Evolutionary conservation across 208 protist species (phyloP).

Genomic region (Novymonas esmeraldas): DNA sequence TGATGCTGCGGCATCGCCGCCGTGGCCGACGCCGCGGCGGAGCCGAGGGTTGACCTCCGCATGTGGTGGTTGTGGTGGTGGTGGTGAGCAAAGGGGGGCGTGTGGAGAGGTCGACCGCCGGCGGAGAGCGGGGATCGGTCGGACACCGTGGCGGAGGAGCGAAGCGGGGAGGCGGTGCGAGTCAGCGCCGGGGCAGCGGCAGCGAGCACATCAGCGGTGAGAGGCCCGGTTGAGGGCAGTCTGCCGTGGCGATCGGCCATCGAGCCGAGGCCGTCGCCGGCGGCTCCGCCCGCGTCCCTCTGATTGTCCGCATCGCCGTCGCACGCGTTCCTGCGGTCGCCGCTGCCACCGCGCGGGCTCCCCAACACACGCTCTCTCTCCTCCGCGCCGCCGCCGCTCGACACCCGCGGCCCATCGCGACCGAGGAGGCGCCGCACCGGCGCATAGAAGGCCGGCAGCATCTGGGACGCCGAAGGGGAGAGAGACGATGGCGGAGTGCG

Average conservation of each 20-base stretch:
- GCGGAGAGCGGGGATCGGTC: conserved; percentile 11
- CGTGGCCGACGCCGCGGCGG: conserved; percentile 8
- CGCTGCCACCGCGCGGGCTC: background rate
- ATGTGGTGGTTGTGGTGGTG: conserved; percentile 19
- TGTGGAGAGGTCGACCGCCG: conserved; percentile 19
- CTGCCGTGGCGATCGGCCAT: background rate
- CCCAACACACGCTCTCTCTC: background rate
- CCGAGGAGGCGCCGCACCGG: conserved; percentile 25
- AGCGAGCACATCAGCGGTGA: conserved; percentile 6
- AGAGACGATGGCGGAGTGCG: conserved; percentile 8
- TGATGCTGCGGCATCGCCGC: conserved; percentile 19
- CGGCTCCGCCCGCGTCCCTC: background rate
- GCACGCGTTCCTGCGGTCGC: background rate
- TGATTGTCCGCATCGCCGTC: background rate
- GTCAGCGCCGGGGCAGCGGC: background rate
- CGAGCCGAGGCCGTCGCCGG: background rate
- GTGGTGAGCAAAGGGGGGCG: conserved; percentile 17
- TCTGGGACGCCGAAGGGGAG: conserved; percentile 10
- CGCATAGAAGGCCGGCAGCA: conserved; percentile 18
- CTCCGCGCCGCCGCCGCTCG: background rate
- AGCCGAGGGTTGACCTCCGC: background rate
- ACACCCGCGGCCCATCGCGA: conserved; percentile 3
- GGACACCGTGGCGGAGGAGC: background rate
- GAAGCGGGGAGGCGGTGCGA: background rate
- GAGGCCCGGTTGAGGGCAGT: background rate